phyloP scores from a whole-genome alignment of 192 early-diverging fungal genomes.

The Radiomyces spectabilis region DNA sequence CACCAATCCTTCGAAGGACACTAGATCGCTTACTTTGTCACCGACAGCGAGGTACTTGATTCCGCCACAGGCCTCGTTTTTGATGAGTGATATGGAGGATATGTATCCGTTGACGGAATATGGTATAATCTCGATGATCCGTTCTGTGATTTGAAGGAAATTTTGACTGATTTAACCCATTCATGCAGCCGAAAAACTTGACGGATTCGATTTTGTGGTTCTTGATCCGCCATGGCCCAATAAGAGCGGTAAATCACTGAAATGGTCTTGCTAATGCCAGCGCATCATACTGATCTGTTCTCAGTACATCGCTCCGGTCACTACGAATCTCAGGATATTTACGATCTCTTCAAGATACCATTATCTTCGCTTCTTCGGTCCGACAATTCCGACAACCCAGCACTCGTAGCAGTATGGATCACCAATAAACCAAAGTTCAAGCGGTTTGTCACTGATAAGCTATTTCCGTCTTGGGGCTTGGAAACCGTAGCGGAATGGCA shows the following conservation, averaged over 20 bases:
- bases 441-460: constrained; percentile 52
- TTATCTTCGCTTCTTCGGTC: constrained; percentile 30
- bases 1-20: too few relatives aligned
- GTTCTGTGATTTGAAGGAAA: too few relatives aligned
- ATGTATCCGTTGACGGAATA: too few relatives aligned
- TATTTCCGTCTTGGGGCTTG: constrained; percentile 57
- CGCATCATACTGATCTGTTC: not conserved
- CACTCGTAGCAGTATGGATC: constrained; percentile 59
- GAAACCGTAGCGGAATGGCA: constrained; percentile 46
- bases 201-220: constrained; percentile 41
- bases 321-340: constrained; percentile 54
- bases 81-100: constrained; percentile 24
- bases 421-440: constrained; percentile 60
- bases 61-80: constrained; percentile 23
- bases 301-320: constrained; percentile 40
- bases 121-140: too few relatives aligned
- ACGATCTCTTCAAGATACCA: constrained; percentile 59
- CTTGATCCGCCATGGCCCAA: constrained; percentile 70
- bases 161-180: too few relatives aligned
- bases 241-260: constrained; percentile 34
- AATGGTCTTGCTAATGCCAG: not conserved
- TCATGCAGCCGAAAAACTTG: constrained; percentile 13
- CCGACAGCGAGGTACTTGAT: too few relatives aligned
- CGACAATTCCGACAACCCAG: constrained; percentile 1
- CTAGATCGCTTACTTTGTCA: too few relatives aligned